Percentiles rank a stretch among this genome's conserved stretches.
phyloP scores from a whole-genome alignment of 805 yeast genomes.

The Grigorovia yakushimaensis region DNA sequence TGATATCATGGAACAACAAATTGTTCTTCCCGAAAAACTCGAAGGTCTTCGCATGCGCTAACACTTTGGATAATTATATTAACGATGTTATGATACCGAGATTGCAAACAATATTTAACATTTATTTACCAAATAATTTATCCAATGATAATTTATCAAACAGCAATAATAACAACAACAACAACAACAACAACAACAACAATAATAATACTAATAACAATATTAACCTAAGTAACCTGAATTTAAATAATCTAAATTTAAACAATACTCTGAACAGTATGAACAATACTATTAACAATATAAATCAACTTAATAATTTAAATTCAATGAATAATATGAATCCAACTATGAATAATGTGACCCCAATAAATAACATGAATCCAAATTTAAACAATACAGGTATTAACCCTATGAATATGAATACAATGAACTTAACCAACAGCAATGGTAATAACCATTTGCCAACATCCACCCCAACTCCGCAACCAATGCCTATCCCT shows the following conservation, averaged over 20 bases:
- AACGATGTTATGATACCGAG: slow-evolving; percentile 30
- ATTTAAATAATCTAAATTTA: too few species aligned
- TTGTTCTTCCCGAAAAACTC: slow-evolving; percentile 68
- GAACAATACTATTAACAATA: slow-evolving; percentile 7
- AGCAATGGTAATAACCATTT: background rate
- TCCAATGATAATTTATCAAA: too few species aligned
- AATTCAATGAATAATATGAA: background rate
- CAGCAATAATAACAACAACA: background rate
- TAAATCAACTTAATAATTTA: background rate
- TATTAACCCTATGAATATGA: background rate
- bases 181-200: background rate
- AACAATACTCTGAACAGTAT: background rate
- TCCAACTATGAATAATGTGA: background rate
- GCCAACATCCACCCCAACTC: background rate
- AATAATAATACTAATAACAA: background rate
- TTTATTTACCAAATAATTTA: slow-evolving; percentile 10
- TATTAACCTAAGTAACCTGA: background rate
- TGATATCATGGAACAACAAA: slow-evolving; percentile 85
- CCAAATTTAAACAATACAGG: background rate
- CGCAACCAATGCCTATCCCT: background rate
- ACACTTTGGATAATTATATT: slow-evolving; percentile 35
- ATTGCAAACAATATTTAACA: slow-evolving; percentile 27
- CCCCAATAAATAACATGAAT: background rate
- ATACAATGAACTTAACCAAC: background rate
- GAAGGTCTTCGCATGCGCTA: slow-evolving; percentile 58